A percentile compares a stretch with the other conserved stretches of the same genome.
These are phyloP conservation scores for Sporisorium graminicola DNA, from an alignment of 1,284 basidiomycete species.

Conservation along the genomic window DNA sequence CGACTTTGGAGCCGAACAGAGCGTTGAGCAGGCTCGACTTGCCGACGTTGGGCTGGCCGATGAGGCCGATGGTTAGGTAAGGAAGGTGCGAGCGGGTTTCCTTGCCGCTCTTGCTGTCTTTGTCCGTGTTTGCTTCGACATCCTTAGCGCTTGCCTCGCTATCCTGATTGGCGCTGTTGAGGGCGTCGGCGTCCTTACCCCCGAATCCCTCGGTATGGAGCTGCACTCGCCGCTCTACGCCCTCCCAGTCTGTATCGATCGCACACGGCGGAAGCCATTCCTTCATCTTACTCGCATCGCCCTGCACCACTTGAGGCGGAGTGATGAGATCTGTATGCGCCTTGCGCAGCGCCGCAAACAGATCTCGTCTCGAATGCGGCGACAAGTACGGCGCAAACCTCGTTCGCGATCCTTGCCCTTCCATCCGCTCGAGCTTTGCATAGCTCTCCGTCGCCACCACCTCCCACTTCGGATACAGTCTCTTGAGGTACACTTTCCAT, in stretches of 20 bases:
- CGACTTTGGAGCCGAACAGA: constrained; percentile 83
- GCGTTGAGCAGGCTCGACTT: constrained; percentile 92
- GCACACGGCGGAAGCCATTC: constrained; percentile 76
- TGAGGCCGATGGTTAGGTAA: constrained; percentile 55
- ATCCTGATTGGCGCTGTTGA: not conserved
- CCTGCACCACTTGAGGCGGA: constrained; percentile 77
- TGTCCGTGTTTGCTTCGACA: not conserved
- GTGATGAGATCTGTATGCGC: constrained; percentile 79
- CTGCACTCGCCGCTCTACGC: constrained; percentile 44
- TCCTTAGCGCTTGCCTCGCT: not conserved
- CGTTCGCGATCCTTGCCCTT: constrained; percentile 53
- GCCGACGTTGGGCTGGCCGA: constrained; percentile 88
- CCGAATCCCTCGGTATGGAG: constrained; percentile 32
- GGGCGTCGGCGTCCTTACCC: not conserved
- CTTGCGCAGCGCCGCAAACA: constrained; percentile 78
- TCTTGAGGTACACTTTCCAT: constrained; percentile 46
- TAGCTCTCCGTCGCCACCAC: constrained; percentile 59
- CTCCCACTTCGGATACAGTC: constrained; percentile 45
- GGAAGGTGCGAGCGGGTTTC: constrained; percentile 33
- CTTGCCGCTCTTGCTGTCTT: constrained; percentile 3
- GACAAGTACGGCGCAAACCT: constrained; percentile 50
- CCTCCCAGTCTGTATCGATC: constrained; percentile 53
- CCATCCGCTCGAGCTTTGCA: constrained; percentile 38
- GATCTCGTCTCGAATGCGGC: constrained; percentile 28
- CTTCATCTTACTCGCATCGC: constrained; percentile 74